Base-by-base conservation (phyloP, 148 eudicot genomes). In the Nyssa sinensis region DNA sequence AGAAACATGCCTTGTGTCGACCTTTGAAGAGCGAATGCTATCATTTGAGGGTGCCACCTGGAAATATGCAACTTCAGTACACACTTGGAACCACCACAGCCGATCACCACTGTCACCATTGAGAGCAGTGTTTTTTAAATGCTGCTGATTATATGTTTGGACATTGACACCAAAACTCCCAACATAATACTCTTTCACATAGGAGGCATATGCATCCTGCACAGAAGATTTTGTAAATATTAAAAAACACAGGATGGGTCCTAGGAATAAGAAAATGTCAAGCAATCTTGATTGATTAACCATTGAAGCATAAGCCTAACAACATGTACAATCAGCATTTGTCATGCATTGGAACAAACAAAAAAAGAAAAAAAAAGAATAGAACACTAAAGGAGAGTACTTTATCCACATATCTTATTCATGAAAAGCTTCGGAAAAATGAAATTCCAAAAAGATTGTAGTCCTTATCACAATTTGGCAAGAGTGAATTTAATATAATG, bases 1-100 rank as follows among this genome's bases (percentile, higher is more conserved):
- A 32, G 59, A 74, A 59, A 75, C 83, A 65, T 81, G 80, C 99
- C 84, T 91, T 31, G 89, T 76, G 80, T 96, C 86, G 71, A 96
- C 77, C 79, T 84, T 93, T 62, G 97, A 84, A 69, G 99, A 93
- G 70, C 99, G 93, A 72, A 96, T 77, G 76, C 98, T 91, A 76
- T 93, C 97, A 76, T 93, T 93, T 71, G 83, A 62, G 25, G 98
- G 98, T 35, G 99, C 99, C 69, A 93, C 97, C 87, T 96, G 98
- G 82, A 96, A 96, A 83, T 91, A 96, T 74, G 99, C 99, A 78
- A 96, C 98, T 88, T 96, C 99, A 47, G 93, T 96, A 79, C 98
- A 93, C 57, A 96, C 99, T 88, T 96, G 99, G 90, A 96, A 96
- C 99, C 99, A 96, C 98, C 99, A 96, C 78, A 96, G 78, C 68